Evolutionary conservation across 192 early-diverging fungal genomes (phyloP), one percentile per base, ranked within the genome.

Genomic region (Backusella westeae): DNA sequence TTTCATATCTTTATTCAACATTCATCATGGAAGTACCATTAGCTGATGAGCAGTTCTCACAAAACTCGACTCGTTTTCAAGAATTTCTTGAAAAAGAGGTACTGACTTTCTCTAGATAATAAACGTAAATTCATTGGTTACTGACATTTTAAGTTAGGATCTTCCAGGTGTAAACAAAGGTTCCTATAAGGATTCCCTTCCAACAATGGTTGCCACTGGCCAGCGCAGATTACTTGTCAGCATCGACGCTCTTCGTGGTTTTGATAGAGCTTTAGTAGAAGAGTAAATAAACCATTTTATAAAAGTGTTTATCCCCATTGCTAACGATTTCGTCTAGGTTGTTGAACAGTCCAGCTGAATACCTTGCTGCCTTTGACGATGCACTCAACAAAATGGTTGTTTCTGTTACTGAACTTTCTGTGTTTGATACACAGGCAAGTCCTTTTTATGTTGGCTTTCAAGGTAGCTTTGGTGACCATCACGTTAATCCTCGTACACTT

Each of bases 401-500:
- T 17, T 34, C 34, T 17, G 71, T 70, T 9, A 69, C 32, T 26
- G 84, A 78, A n/a, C 82, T 76, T 26, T 80, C 78, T 23, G 81
- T 77, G 42, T 75, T 83, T 72, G 68, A 74, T 15, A 32, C 75
- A 68, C 76, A 86, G 2, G 86, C 91, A 2, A 42, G 82, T 63
- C 82, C 80, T 39, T 89, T 95, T 67, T 89, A 92, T 26, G 88
- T 96, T 23, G 97, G 96, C 14, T 89, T 99, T 59, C 88, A 94
- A 63, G 98, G 98, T 15, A 91, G 93, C 59, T 98, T 99, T 86
- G 97, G 97, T 34, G 93, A 93, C 56, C 81, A 95, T 69, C 91
- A 95, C 67, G 82, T 98, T 75, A 94, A 91, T 68, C 98, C 97
- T 26, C 88, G 98, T 70, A 92, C 93, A 29, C 75, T 99, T 56